Evolutionary conservation across 2,329 filamentous ascomycete species (phyloP), one percentile per base, ranked within the genome.

Genomic region (Endoconidiophora polonica): DNA sequence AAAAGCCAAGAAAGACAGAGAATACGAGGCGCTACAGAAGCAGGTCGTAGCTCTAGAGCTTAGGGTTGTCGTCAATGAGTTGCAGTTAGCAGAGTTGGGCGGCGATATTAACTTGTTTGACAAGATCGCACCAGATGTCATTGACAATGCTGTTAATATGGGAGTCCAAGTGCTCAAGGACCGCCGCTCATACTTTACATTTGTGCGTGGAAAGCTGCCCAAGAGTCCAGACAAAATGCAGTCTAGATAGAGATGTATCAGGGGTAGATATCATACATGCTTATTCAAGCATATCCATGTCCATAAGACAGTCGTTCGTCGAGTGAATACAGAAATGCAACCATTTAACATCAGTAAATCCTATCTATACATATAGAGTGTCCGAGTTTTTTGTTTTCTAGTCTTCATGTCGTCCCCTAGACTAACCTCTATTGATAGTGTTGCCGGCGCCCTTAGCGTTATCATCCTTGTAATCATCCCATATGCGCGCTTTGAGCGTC

Each of bases 381-480:
- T 33, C 29, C 29, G 7, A 33, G 12, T 9, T 33, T 33, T 10
- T 33, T 33, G 9, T 33, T 33, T 18, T 33, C 3, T 33, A 3
- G 29, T 12, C 38, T 38, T 29, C 6, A 24, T 5, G 20, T 38
- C 44, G 18, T 23, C 14, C 36, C 47, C 36, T 24, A 10, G 29
- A 7, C 41, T 51, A 74, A 0, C 85, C 85, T 67, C 81, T 77
- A 63, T 93, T 91, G 55, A 91, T 64, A 1, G 85, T 91, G 61
- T 93, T 93, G 3, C 85, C 85, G 36, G 80, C 76, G 0, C 85
- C 85, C 61, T 81, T 86, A 1, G 86, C 84, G 61, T 98, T 95
- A 2, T 81, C 79, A 63, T 98, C 91, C 23, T 75, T 81, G 61
- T 82, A 98, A 61, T 98, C 90, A 65, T 98, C 91, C 91, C 91